A percentile compares a stretch with the other conserved stretches of the same genome.
Evolutionary conservation across 164 flowering plant species (phyloP).

Genomic region (Umbilicus rupestris): DNA sequence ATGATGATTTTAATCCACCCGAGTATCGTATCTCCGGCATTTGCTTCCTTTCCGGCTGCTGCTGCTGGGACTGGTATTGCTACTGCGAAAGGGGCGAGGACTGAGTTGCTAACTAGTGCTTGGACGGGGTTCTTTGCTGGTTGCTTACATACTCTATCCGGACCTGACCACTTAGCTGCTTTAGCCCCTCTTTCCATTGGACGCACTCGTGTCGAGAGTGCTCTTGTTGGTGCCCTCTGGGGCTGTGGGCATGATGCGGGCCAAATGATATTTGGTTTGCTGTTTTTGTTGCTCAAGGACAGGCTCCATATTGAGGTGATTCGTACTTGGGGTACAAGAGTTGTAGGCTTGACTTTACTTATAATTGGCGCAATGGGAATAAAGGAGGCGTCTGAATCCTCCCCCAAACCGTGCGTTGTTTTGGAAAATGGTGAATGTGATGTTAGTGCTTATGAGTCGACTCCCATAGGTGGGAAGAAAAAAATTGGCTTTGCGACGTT

Average conservation of each 20-base stretch:
- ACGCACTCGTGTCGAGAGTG: slow-evolving; percentile 77
- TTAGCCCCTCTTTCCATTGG: slow-evolving; percentile 96
- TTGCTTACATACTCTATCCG: slow-evolving; percentile 91
- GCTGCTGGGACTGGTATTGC: too few species aligned
- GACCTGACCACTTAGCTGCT: slow-evolving; percentile 98
- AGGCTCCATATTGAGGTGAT: slow-evolving; percentile 81
- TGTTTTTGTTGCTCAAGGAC: slow-evolving; percentile 75
- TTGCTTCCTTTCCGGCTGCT: slow-evolving; percentile 14
- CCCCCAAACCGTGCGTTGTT: slow-evolving; percentile 62
- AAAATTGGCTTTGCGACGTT: slow-evolving; percentile 93
- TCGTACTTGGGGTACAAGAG: slow-evolving; percentile 88
- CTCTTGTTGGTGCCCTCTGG: slow-evolving; percentile 95
- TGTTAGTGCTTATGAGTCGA: slow-evolving; percentile 27
- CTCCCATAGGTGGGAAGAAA: slow-evolving; percentile 36
- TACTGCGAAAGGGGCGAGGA: slow-evolving; percentile 37
- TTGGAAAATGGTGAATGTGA: slow-evolving; percentile 52
- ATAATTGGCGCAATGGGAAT: slow-evolving; percentile 91
- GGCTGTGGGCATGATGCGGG: slow-evolving; percentile 99
- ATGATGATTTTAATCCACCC: too few species aligned
- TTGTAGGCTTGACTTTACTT: slow-evolving; percentile 81
- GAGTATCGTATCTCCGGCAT: too few species aligned
- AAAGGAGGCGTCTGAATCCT: slow-evolving; percentile 71
- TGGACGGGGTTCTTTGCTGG: slow-evolving; percentile 99
- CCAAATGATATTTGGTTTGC: slow-evolving; percentile 72
- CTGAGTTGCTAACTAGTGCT: slow-evolving; percentile 71